Evolutionary conservation across 2,329 filamentous ascomycete genomes (phyloP).

Genomic region (Cladosporium austrohemisphaericum): DNA sequence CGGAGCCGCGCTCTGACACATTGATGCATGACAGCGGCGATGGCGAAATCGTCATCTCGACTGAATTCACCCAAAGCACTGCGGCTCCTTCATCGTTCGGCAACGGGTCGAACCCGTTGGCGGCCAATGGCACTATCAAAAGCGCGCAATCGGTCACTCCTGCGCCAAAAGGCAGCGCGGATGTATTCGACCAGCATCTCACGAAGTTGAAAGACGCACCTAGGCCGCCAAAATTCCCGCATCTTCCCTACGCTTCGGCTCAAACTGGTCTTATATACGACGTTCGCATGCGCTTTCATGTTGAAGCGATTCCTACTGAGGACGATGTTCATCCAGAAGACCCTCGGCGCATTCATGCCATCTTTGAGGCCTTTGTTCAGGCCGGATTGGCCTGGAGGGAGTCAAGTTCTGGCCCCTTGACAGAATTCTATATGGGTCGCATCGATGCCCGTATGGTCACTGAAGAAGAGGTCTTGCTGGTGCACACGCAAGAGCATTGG

Average conservation of each 20-base stretch:
- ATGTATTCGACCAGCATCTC: constrained; percentile 19
- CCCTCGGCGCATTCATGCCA: constrained; percentile 84
- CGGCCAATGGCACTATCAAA: not conserved
- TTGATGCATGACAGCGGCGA: constrained; percentile 25
- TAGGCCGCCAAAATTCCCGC: constrained; percentile 32
- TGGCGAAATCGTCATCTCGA: constrained; percentile 22
- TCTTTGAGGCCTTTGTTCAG: constrained; percentile 82
- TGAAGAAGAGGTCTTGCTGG: constrained; percentile 71
- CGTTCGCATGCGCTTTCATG: constrained; percentile 90
- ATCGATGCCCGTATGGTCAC: constrained; percentile 77
- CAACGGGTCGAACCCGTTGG: not conserved
- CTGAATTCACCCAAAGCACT: constrained; percentile 18
- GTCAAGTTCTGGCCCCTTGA: constrained; percentile 43
- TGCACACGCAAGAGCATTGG: constrained; percentile 75
- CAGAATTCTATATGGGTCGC: constrained; percentile 56
- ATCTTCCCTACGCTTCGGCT: constrained; percentile 35
- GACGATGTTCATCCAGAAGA: constrained; percentile 90
- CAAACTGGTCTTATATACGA: constrained; percentile 65
- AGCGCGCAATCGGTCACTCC: constrained; percentile 14
- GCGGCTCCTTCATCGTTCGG: constrained; percentile 15
- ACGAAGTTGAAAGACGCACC: constrained; percentile 25
- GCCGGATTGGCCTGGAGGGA: constrained; percentile 59
- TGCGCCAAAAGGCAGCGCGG: constrained; percentile 22
- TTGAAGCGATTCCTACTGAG: constrained; percentile 57
- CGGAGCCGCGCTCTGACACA: constrained; percentile 19